These are phyloP conservation scores for Tanacetum coccineum DNA, from an alignment of 129 eudicot genomes.

Conservation along the genomic window DNA sequence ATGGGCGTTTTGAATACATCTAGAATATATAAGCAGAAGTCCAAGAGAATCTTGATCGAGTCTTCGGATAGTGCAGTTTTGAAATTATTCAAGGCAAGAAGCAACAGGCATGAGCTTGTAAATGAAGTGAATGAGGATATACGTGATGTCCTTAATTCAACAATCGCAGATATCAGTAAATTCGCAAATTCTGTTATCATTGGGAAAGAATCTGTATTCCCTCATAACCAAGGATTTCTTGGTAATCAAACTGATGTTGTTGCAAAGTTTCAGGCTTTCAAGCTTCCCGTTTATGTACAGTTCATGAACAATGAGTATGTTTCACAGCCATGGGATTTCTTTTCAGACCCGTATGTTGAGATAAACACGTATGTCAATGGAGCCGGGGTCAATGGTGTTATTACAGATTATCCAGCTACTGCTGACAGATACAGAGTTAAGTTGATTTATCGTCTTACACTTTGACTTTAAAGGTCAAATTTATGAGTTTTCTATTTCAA, in stretches of 20 bases:
- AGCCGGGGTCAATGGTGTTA: conserved; percentile 53
- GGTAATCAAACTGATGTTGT: conserved; percentile 47
- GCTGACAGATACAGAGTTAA: conserved; percentile 73
- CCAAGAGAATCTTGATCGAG: conserved; percentile 60
- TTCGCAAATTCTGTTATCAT: conserved; percentile 71
- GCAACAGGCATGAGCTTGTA: conserved; percentile 58
- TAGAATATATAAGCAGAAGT: conserved; percentile 38
- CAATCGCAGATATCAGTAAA: conserved; percentile 53
- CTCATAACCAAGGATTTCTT: conserved; percentile 39
- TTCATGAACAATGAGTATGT: conserved; percentile 62
- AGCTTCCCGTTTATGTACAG: conserved; percentile 63
- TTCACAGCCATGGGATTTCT: conserved; percentile 82
- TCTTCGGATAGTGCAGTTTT: conserved; percentile 73
- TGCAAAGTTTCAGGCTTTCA: conserved; percentile 49
- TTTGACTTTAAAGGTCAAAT: conserved; percentile 15
- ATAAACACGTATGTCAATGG: conserved; percentile 43
- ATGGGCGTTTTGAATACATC: conserved; percentile 47
- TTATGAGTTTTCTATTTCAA: background rate
- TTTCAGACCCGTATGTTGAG: conserved; percentile 71
- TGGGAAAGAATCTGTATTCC: conserved; percentile 57
- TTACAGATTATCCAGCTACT: conserved; percentile 72
- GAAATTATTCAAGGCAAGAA: conserved; percentile 43
- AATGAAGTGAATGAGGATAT: conserved; percentile 59
- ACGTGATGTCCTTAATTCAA: conserved; percentile 54
- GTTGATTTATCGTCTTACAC: conserved; percentile 13